Evolutionary conservation across 169 alveolate genomes (phyloP).

Genomic region (Fabrea salina): DNA sequence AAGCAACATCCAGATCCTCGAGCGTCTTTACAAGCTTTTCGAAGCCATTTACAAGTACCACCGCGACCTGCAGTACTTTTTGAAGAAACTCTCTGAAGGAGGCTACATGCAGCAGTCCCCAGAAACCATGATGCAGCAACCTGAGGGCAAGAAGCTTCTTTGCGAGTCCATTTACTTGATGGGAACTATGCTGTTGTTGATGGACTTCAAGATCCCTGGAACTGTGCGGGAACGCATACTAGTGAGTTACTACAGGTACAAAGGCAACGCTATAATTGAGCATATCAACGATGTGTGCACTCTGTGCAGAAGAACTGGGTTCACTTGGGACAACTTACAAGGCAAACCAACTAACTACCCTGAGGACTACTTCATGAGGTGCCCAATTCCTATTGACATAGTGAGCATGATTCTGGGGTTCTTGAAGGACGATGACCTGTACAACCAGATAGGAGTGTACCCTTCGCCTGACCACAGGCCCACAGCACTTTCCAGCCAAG

Average conservation of each 20-base stretch:
- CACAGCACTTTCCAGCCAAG: conserved; percentile 72
- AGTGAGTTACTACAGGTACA: conserved; percentile 69
- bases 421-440: conserved; percentile 77
- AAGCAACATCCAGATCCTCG: conserved; percentile 65
- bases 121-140: conserved; percentile 51
- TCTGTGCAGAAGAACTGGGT: conserved; percentile 54
- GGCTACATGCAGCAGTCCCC: conserved; percentile 60
- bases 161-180: conserved; percentile 58
- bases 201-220: conserved; percentile 70
- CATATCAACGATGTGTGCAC: conserved; percentile 57
- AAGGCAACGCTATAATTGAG: conserved; percentile 63
- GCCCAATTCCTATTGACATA: conserved; percentile 39
- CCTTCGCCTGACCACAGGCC: conserved; percentile 81
- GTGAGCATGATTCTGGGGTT: conserved; percentile 57
- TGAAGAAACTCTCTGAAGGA: conserved; percentile 54
- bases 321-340: too few relatives aligned
- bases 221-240: conserved; percentile 64
- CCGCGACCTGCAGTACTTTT: conserved; percentile 54
- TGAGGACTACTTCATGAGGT: conserved; percentile 68
- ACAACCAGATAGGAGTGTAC: conserved; percentile 68
- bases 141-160: conserved; percentile 61
- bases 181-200: conserved; percentile 67
- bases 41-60: conserved; percentile 61
- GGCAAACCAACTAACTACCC: conserved; percentile 78
- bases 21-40: conserved; percentile 62